A percentile compares a stretch with the other conserved stretches of the same genome.
phyloP scores from a whole-genome alignment of 805 yeast genomes.

The Huiozyma sinensis region DNA sequence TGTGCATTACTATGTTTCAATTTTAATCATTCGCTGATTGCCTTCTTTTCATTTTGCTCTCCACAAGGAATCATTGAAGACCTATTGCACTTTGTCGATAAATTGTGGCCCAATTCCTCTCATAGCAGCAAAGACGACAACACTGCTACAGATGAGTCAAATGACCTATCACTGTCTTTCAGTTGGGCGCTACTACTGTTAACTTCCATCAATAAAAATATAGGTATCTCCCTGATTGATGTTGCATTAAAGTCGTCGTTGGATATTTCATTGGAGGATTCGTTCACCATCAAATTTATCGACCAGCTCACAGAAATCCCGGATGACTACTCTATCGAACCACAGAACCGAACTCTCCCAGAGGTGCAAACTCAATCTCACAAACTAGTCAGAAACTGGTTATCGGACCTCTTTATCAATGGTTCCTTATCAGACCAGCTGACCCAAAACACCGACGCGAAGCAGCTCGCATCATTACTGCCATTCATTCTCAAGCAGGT shows the following conservation, averaged over 20 bases:
- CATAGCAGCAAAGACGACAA: slow-evolving; percentile 7
- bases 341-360: slow-evolving; percentile 17
- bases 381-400: slow-evolving; percentile 55
- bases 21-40: slow-evolving; percentile 31
- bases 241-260: slow-evolving; percentile 15
- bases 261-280: slow-evolving; percentile 9
- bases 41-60: slow-evolving; percentile 34
- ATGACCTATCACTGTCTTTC: slow-evolving; percentile 59
- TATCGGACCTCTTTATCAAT: slow-evolving; percentile 66
- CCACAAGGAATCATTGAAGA: slow-evolving; percentile 36
- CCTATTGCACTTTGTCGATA: slow-evolving; percentile 43
- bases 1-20: slow-evolving; percentile 41
- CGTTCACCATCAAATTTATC: slow-evolving; percentile 26
- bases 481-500: slow-evolving; percentile 71
- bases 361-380: slow-evolving; percentile 19
- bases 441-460: slow-evolving; percentile 52
- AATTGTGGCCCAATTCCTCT: slow-evolving; percentile 22
- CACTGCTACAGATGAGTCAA: slow-evolving; percentile 22
- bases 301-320: slow-evolving; percentile 17
- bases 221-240: slow-evolving; percentile 26
- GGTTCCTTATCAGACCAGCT: slow-evolving; percentile 81
- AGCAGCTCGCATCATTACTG: slow-evolving; percentile 56
- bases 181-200: slow-evolving; percentile 49
- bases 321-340: slow-evolving; percentile 18
- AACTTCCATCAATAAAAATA: slow-evolving; percentile 31